Evolutionary conservation across 495 filamentous ascomycete genomes (phyloP), one percentile per base, ranked within the genome.

Genomic region (Hypoxylon trugodes): DNA sequence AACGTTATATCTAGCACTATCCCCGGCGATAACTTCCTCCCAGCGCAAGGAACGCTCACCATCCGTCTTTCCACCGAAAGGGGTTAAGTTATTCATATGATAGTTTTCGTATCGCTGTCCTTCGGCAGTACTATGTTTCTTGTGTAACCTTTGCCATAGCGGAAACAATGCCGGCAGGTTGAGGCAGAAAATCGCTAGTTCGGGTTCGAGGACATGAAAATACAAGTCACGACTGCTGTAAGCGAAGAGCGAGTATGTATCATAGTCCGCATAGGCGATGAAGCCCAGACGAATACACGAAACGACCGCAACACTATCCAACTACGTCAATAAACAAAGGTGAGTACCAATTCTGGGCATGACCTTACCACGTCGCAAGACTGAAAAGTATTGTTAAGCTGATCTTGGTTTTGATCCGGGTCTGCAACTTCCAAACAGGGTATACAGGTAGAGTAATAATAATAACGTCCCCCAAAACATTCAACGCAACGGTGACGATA

Each of bases 391-490:
- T 40, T 0, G 70, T 74, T 0, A 80, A 52, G 9, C 67, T 61
- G 9, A 76, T 46, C 48, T 80, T 80, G 6, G 73, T 72, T 6
- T 58, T 54, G 2, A 52, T 30, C 2, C 69, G 69, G n/a, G 77
- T 74, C 26, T 69, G 68, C 19, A 78, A 59, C 2, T 52, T 53
- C 75, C 76, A 77, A 8, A 80, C 71, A 16, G 76, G 63, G 1
- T 64, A 69, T 58, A 78, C 56, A 6, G 77, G 77, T 0, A 80
- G 40, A 15, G 75, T 12, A 21, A 78, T 69, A 36, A 77, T 74
- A n/a, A 77, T 21, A 1, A 77, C 56, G 45, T 78, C 73, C 28
- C 72, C 70, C 4, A 69, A 26, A 54, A 77, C 70, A 32, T 76
- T 74, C 38, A 76, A 43, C 6, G 30, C 13, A 1, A 56, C 52